A percentile compares a stretch with the other conserved stretches of the same genome.
Conservation (phyloP, 2,329 filamentous ascomycete genomes). For the Colletotrichum eremochloae region DNA sequence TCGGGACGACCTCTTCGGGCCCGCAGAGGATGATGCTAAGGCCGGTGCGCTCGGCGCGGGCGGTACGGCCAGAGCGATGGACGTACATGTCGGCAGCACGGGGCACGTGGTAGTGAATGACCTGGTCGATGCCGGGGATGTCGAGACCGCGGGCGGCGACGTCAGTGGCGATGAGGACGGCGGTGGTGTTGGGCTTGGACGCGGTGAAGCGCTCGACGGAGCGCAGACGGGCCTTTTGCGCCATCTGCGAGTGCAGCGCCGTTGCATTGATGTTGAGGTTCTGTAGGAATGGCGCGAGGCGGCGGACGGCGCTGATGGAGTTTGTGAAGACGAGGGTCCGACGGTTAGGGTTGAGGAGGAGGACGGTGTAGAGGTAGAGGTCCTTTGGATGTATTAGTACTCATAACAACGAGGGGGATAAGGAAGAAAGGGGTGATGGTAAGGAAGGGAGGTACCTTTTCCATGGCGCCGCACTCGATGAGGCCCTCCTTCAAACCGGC, state of each 20-base stretch:
- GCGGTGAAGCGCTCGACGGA: conserved; percentile 90
- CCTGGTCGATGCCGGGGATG: conserved; percentile 88
- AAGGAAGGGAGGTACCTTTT: conserved; percentile 73
- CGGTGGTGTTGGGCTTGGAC: conserved; percentile 63
- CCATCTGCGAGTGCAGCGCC: conserved; percentile 92
- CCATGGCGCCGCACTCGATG: conserved; percentile 91
- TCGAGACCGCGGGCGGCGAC: conserved; percentile 95
- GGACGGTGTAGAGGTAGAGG: conserved; percentile 89
- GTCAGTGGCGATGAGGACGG: conserved; percentile 91
- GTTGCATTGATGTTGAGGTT: conserved; percentile 83
- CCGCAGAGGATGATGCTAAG: conserved; percentile 90
- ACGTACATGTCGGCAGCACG: conserved; percentile 94
- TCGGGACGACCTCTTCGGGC: conserved; percentile 90
- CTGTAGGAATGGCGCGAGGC: conserved; percentile 85
- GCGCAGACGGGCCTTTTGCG: conserved; percentile 93
- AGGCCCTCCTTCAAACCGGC: conserved; percentile 87
- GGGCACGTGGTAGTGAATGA: conserved; percentile 96
- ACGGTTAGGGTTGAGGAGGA: conserved; percentile 84
- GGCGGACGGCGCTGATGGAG: conserved; percentile 91
- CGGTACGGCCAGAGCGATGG: conserved; percentile 93
- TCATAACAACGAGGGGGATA: too few relatives aligned
- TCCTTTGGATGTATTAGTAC: conserved; percentile 66
- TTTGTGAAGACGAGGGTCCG: conserved; percentile 95
- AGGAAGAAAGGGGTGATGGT: too few relatives aligned
- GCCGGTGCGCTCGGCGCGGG: conserved; percentile 82